These are phyloP conservation scores for Galeopsis tetrahit DNA, from an alignment of 257 asterid species.

Conservation along the genomic window DNA sequence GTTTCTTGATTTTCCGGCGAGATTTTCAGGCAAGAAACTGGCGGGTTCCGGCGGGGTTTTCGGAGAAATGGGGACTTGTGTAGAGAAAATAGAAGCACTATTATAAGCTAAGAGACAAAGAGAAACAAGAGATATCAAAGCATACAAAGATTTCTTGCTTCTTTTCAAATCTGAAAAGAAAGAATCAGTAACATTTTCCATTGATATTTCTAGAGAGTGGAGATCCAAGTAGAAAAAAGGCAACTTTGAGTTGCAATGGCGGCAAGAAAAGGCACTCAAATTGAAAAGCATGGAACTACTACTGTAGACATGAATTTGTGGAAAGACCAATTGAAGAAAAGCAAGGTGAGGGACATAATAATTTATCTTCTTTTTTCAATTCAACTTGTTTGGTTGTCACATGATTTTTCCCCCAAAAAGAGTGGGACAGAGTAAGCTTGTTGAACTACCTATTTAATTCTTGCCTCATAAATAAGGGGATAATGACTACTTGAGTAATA, in stretches of 20 bases:
- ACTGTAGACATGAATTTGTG: too few relatives aligned
- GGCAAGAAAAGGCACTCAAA: conserved; percentile 34
- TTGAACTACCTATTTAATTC: background rate
- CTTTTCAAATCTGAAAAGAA: conserved; percentile 40
- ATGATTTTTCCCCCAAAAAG: background rate
- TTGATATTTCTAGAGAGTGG: conserved; percentile 30
- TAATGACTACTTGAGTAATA: too few relatives aligned
- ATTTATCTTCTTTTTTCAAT: background rate
- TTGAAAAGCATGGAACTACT: background rate
- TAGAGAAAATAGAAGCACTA: conserved; percentile 57
- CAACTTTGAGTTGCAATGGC: background rate
- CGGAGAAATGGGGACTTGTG: conserved; percentile 56
- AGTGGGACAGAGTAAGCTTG: background rate
- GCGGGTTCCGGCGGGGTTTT: conserved; percentile 45
- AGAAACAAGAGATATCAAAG: conserved; percentile 52
- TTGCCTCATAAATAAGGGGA: too few relatives aligned
- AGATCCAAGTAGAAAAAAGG: background rate
- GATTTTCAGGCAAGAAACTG: conserved; percentile 49
- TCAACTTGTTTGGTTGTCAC: background rate
- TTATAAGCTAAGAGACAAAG: conserved; percentile 70
- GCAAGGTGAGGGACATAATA: background rate
- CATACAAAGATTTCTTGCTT: conserved; percentile 58
- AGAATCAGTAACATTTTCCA: conserved; percentile 34
- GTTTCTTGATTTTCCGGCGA: conserved; percentile 61
- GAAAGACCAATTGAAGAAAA: too few relatives aligned